phyloP scores from a whole-genome alignment of 164 flowering plant species.

The Akebia trifoliata region DNA sequence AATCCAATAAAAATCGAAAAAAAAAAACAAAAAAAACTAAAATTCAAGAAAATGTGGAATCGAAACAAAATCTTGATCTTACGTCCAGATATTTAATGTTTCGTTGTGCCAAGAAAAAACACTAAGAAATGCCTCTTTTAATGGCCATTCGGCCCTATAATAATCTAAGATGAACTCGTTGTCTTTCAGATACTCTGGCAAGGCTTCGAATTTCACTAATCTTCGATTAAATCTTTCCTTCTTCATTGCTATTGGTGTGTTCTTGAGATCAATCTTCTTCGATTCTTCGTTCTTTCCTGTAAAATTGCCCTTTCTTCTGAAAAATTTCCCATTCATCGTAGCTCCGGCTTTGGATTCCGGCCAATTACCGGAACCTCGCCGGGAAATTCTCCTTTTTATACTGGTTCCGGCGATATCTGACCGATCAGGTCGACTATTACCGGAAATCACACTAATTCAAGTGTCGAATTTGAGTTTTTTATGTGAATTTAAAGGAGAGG shows the following conservation, averaged over 20 bases:
- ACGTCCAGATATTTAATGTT: slow-evolving; percentile 96
- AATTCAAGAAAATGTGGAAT: too few relatives aligned
- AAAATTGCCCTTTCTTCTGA: neutral
- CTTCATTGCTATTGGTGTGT: neutral
- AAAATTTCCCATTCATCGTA: neutral
- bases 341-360: too few relatives aligned
- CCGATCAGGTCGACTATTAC: too few relatives aligned
- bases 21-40: neutral
- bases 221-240: slow-evolving; percentile 26
- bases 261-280: neutral
- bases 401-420: neutral
- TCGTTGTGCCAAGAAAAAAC: slow-evolving; percentile 86
- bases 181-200: slow-evolving; percentile 81
- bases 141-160: slow-evolving; percentile 85
- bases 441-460: too few relatives aligned
- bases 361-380: too few relatives aligned
- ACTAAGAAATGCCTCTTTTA: slow-evolving; percentile 65
- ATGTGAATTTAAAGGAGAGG: too few relatives aligned
- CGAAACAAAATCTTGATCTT: slow-evolving; percentile 11
- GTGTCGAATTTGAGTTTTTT: too few relatives aligned
- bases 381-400: too few relatives aligned
- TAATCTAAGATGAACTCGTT: slow-evolving; percentile 77
- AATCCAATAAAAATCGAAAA: neutral
- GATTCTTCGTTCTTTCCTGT: slow-evolving; percentile 1
- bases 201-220: slow-evolving; percentile 61